A percentile compares a stretch with the other conserved stretches of the same genome.
Conservation (phyloP, 2,329 filamentous ascomycete species). For the Akanthomyces dipterigenus region DNA sequence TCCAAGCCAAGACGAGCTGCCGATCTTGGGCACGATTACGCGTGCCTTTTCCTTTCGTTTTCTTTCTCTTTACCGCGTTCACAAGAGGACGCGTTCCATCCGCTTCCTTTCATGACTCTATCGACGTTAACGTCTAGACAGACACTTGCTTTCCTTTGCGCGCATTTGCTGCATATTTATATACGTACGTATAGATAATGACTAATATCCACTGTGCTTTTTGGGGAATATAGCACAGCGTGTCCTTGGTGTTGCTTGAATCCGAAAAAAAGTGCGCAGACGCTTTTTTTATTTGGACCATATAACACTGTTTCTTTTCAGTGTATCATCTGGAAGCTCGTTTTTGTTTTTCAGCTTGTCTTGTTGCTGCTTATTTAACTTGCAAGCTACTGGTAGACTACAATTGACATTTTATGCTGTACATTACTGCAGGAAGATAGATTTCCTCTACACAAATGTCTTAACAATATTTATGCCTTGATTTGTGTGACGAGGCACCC, state of each 20-base stretch:
- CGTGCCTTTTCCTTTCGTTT: background rate
- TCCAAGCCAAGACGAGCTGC: background rate
- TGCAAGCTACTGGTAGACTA: background rate
- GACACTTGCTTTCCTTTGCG: conserved; percentile 4
- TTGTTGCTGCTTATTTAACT: background rate
- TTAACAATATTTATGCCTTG: background rate
- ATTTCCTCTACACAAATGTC: background rate
- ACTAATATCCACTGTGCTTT: conserved; percentile 8
- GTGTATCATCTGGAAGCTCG: background rate
- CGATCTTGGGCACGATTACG: background rate
- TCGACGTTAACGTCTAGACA: conserved; percentile 11
- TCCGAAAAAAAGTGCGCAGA: background rate
- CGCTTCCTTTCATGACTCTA: conserved; percentile 8
- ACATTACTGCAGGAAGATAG: background rate
- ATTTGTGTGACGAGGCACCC: too few species aligned
- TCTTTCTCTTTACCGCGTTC: background rate
- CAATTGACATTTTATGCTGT: background rate
- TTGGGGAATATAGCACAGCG: background rate
- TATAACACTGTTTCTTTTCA: background rate
- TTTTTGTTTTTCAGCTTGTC: background rate
- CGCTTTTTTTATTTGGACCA: background rate
- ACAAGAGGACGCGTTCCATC: background rate
- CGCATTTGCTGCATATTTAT: background rate
- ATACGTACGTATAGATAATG: conserved; percentile 10
- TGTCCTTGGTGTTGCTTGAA: background rate